Evolutionary conservation across 2,329 filamentous ascomycete species (phyloP), one percentile per base, ranked within the genome.

Genomic region (Neonectria coccinea): DNA sequence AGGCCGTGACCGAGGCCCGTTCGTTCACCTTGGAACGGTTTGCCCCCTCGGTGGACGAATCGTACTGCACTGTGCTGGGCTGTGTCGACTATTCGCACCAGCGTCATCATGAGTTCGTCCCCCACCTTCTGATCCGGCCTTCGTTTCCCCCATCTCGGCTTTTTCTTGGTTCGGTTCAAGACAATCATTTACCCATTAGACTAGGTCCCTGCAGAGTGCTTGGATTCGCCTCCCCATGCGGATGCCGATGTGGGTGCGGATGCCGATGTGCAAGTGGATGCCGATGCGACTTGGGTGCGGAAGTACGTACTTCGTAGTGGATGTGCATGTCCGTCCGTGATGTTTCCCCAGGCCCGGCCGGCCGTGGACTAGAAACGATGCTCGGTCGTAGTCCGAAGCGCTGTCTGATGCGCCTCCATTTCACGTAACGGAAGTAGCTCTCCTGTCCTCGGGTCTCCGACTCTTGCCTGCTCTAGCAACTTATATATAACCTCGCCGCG

Each of bases 301-400:
- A 39, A 39, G 36, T 39, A 25, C 25, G 25, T 25, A 39, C 36
- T 39, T 39, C 36, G 14, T 39, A n/a, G 62, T 64, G 62, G 53
- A 69, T 58, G 45, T 52, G 53, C 54, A 45, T 62, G 22, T 22
- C 22, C 22, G 53, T 61, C 45, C 57, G 55, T 57, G 62, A 55
- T 66, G 60, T 52, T 62, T 73, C 70, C 70, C 70, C 70, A 73
- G 69, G 67, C 44, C 70, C 70, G 70, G 57, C 55, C 44, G 61
- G 55, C 56, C 68, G 65, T 67, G 59, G 59, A 54, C 58, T 63
- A 63, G 59, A 63, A 60, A 64, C 51, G 39, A 56, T 62, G 56
- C 67, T 73, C 70, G 70, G 70, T 56, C 66, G 41, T 57, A 53
- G 67, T 69, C 70, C 70, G 70, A 73, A 60, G 56, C 36, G 36